Percentiles rank a stretch among this genome's conserved stretches.
Evolutionary conservation across 2,329 filamentous ascomycete genomes (phyloP).

Genomic region (Trichoderma breve): DNA sequence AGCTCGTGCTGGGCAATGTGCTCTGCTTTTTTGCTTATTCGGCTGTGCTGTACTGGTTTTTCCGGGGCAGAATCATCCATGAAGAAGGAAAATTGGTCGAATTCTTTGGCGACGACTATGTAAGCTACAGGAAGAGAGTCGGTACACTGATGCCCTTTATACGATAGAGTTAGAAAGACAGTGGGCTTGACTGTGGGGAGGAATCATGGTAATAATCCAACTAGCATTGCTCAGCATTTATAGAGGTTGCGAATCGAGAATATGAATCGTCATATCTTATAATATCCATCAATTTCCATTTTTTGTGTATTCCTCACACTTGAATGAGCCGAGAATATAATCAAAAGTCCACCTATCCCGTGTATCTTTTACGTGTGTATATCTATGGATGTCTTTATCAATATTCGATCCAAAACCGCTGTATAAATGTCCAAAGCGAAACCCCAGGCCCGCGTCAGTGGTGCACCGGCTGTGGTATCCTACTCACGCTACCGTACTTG

Average conservation of each 20-base stretch:
- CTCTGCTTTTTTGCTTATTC: conserved; percentile 74
- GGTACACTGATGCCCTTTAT: conserved; percentile 76
- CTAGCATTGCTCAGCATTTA: not conserved
- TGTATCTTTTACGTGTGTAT: not conserved
- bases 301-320: not conserved
- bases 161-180: conserved; percentile 22
- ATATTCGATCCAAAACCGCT: not conserved
- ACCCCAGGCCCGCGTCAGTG: not conserved
- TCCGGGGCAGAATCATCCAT: conserved; percentile 66
- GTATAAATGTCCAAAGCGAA: not conserved
- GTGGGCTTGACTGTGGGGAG: not conserved
- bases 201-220: not conserved
- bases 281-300: not conserved
- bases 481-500: conserved; percentile 83
- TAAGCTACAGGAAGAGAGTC: conserved; percentile 67
- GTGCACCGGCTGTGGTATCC: conserved; percentile 23
- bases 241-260: not conserved
- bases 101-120: conserved; percentile 85
- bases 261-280: not conserved
- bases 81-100: conserved; percentile 76
- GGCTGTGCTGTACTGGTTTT: conserved; percentile 81
- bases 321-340: not conserved
- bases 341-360: not conserved
- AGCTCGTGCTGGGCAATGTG: conserved; percentile 82
- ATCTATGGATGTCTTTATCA: not conserved